Evolutionary conservation across 352 stramenopile species (phyloP), one percentile per base, ranked within the genome.

Genomic region (Thraustochytrium striatum): DNA sequence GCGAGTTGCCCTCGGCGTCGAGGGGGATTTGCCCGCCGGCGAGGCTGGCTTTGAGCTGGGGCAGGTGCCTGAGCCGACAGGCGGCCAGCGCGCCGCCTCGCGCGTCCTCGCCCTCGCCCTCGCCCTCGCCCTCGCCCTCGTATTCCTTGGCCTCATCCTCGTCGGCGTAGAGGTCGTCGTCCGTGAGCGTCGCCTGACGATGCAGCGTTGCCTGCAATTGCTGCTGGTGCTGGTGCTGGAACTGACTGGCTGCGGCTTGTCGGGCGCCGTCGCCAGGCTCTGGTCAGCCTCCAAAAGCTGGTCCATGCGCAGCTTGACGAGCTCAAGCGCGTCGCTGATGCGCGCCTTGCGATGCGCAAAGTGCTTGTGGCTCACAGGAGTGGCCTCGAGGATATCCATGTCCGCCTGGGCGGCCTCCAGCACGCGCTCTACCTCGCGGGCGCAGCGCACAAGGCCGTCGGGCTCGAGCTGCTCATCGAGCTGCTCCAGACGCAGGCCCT

Each of bases 281-380:
- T n/a, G n/a, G n/a, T n/a, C n/a, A n/a, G n/a, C n/a, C n/a, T n/a
- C n/a, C n/a, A n/a, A n/a, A n/a, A 55, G 25, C 25, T 55, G 16
- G 47, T 55, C 25, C 44, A 72, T 2, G 11, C 28, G 62, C 11
- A 36, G 62, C 30, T 57, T 36, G 16, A 73, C 16, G 16, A 73
- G 38, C 44, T 73, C 62, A 16, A 73, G 25, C 11, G 62, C 62
- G 62, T 73, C 62, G 25, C 44, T 57, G n/a, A 73, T 36, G 7
- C 62, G 62, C 8, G 21, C 62, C 1, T 36, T 28, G 11, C 62
- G 39, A 28, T 73, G 62, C 11, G 21, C 39, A 73, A 62, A 61
- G 44, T 62, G 44, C 28, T 28, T 2, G 32, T 61, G 21, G 32
- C 11, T 69, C 11, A 36, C 2, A 1, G 11, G 11, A 8, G 62